These are phyloP conservation scores for Lepidium didymum DNA, from an alignment of 345 rosid genomes.

Conservation along the genomic window DNA sequence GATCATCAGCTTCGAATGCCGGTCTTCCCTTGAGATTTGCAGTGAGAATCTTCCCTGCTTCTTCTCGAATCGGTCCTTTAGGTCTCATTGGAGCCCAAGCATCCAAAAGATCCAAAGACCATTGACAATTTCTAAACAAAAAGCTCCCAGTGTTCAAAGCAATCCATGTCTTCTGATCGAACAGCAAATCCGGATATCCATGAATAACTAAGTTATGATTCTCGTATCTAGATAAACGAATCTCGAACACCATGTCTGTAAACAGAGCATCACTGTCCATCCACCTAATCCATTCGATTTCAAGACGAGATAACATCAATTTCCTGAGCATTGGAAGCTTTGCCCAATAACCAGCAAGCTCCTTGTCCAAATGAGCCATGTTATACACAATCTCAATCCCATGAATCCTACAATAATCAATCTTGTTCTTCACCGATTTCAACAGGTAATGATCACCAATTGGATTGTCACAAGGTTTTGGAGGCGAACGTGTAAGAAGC, in stretches of 20 bases:
- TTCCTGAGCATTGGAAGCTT: constrained; percentile 83
- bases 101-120: constrained; percentile 92
- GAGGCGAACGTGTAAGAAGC: constrained; percentile 86
- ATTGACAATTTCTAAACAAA: constrained; percentile 83
- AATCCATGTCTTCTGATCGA: constrained; percentile 84
- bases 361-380: constrained; percentile 92
- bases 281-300: constrained; percentile 98
- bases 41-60: constrained; percentile 83
- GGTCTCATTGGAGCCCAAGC: constrained; percentile 98
- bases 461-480: constrained; percentile 84
- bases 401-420: constrained; percentile 91
- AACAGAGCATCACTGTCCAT: constrained; percentile 99
- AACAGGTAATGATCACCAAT: constrained; percentile 88
- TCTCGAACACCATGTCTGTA: constrained; percentile 90
- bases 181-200: constrained; percentile 85
- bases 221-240: constrained; percentile 51
- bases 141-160: constrained; percentile 95
- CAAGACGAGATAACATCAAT: constrained; percentile 87
- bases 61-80: constrained; percentile 76
- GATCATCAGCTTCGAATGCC: constrained; percentile 89
- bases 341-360: constrained; percentile 95
- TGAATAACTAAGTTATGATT: constrained; percentile 77
- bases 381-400: constrained; percentile 96
- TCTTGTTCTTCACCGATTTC: constrained; percentile 84
- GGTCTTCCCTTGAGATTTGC: constrained; percentile 85